Conservation (phyloP, 306 rosid species). For the Medicago lupulina region DNA sequence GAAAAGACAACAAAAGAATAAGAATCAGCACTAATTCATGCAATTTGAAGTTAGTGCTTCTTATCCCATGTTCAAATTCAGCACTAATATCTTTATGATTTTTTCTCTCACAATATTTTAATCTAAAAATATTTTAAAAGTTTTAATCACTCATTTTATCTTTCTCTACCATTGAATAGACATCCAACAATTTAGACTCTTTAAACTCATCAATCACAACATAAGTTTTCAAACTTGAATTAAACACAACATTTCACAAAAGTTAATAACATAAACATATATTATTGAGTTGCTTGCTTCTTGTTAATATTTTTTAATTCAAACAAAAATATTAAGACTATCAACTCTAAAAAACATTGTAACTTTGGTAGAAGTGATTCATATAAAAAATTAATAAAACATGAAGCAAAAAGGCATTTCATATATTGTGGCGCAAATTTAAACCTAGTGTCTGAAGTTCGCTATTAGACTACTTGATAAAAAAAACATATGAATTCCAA, state of each 20-base stretch:
- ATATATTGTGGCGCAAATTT: too few species aligned
- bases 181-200: slow-evolving; percentile 5
- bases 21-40: slow-evolving; percentile 18
- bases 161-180: slow-evolving; percentile 21
- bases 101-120: slow-evolving; percentile 13
- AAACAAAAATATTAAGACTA: neutral
- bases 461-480: too few species aligned
- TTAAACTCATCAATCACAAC: slow-evolving; percentile 9
- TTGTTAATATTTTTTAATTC: neutral
- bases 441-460: too few species aligned
- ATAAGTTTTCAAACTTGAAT: slow-evolving; percentile 17
- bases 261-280: neutral
- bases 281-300: neutral
- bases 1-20: slow-evolving; percentile 12
- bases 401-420: neutral
- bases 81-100: neutral
- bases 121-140: neutral
- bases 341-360: neutral
- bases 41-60: slow-evolving; percentile 31
- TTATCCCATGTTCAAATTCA: slow-evolving; percentile 16
- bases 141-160: slow-evolving; percentile 2
- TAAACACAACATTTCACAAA: slow-evolving; percentile 19
- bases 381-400: neutral
- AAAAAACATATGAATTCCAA: neutral
- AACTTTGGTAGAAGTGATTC: slow-evolving; percentile 1